phyloP scores from a whole-genome alignment of 2,329 filamentous ascomycete genomes.

The Immersiporthe knoxdaviesiana region DNA sequence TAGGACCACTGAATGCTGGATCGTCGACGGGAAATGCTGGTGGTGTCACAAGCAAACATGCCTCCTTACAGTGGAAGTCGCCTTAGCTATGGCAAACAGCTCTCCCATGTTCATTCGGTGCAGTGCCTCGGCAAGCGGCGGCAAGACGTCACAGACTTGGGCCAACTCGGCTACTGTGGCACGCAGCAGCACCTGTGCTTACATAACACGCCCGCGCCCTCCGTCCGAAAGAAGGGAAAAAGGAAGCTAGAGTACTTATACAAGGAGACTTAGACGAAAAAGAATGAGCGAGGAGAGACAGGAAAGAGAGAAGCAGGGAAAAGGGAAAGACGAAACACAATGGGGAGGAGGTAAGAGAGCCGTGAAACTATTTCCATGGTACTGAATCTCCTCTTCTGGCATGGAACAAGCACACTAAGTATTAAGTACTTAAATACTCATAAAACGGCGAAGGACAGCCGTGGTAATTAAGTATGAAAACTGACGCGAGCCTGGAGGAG shows the following conservation, averaged over 20 bases:
- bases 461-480: too few species aligned
- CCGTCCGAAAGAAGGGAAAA: neutral
- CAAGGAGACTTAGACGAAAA: too few species aligned
- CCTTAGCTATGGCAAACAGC: neutral
- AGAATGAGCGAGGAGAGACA: too few species aligned
- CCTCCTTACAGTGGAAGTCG: neutral
- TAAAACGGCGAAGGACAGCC: too few species aligned
- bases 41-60: constrained; percentile 7
- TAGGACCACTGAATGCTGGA: neutral
- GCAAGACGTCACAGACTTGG: constrained; percentile 9
- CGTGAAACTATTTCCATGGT: too few species aligned
- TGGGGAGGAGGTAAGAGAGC: too few species aligned
- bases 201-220: neutral
- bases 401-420: too few species aligned
- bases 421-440: too few species aligned
- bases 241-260: neutral
- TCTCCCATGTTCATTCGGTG: neutral
- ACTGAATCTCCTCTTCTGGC: too few species aligned
- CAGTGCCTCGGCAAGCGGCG: constrained; percentile 4
- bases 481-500: too few species aligned
- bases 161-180: neutral
- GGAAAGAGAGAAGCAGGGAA: too few species aligned
- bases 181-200: neutral
- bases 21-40: neutral
- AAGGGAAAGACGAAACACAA: too few species aligned